Conservation (phyloP, 2,329 filamentous ascomycete genomes). For the Penicillium vulpinum region DNA sequence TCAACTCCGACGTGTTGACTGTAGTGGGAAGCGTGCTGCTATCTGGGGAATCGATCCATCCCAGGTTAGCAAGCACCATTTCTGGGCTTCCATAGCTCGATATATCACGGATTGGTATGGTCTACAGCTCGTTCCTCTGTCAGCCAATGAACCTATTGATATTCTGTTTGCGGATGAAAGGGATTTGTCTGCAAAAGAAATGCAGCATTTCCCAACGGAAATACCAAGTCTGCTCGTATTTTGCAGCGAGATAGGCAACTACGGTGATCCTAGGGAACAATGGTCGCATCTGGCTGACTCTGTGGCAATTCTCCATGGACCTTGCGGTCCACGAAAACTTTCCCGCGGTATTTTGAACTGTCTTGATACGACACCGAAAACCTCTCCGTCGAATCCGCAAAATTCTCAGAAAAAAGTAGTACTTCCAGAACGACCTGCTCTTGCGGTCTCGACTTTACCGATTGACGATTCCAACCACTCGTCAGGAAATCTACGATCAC, state of each 20-base stretch:
- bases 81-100: constrained; percentile 23
- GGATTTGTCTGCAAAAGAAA: neutral
- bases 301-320: constrained; percentile 16
- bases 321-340: constrained; percentile 42
- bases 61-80: constrained; percentile 4
- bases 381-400: neutral
- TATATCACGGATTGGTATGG: constrained; percentile 38
- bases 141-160: constrained; percentile 9
- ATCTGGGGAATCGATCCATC: constrained; percentile 4
- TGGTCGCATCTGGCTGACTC: neutral
- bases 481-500: constrained; percentile 4
- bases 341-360: neutral
- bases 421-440: constrained; percentile 27
- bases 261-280: neutral
- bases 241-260: neutral
- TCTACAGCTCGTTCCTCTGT: constrained; percentile 29
- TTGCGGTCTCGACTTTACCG: constrained; percentile 18
- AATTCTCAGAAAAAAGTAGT: neutral
- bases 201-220: neutral
- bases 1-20: neutral
- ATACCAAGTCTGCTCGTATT: neutral
- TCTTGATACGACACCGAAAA: neutral
- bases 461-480: neutral
- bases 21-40: neutral
- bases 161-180: neutral